Evolutionary conservation across 106 monocot genomes (phyloP), one percentile per base, ranked within the genome.

Genomic region (Apostasia ramifera): DNA sequence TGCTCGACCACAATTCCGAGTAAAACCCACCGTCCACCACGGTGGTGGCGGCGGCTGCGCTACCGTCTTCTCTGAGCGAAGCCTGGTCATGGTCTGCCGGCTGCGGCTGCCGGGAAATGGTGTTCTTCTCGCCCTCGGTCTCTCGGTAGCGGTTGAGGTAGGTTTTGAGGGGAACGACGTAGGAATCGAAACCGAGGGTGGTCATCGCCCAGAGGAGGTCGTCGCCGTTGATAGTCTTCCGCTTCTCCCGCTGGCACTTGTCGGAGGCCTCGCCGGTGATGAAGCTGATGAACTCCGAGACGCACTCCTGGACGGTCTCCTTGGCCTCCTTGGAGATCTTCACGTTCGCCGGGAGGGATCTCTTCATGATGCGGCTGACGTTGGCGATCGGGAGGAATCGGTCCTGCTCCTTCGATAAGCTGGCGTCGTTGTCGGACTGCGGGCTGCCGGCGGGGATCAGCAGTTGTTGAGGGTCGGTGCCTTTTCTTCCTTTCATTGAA

Each of bases 221-320:
- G 55, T 88, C 87, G 4, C 83, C 87, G 47, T 88, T 88, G 65
- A 88, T 81, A 2, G 87, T 88, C 78, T 88, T 88, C 8, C 87
- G 40, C 75, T 88, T 88, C 75, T 88, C 87, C 2, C 87, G 53
- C 70, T 88, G 87, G 75, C 87, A 88, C 75, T 88, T 88, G 58
- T 88, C 87, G 38, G 83, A 83, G 40, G 87, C 87, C 65, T 88
- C 87, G 1, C 87, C 87, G 55, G 87, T 88, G 72, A 88, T 70
- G 87, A 83, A 88, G 69, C 87, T 88, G 78, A 88, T 88, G 75
- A 88, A 88, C 76, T 88, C 87, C 5, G 87, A 88, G 6, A 88
- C 87, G 59, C 87, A 88, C 71, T 88, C 87, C 55, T 89, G 88
- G 14, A 89, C 85, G 10, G 84, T 89, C 56, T 85, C 88, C 69